Percentiles rank a stretch among this genome's conserved stretches.
Conservation (phyloP, 352 stramenopile genomes). For the Pythium rishiriense region DNA sequence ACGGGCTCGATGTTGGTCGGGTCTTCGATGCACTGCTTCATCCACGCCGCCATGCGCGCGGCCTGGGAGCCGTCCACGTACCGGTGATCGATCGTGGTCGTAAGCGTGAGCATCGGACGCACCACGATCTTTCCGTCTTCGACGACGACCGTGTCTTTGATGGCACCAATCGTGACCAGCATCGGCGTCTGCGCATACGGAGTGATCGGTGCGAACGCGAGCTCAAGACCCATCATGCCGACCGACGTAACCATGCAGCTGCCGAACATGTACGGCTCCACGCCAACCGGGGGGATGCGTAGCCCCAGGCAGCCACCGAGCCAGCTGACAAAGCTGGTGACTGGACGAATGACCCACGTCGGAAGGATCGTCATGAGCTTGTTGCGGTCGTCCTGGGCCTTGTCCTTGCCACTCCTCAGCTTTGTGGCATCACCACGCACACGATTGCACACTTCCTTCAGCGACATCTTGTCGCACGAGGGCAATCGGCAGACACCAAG, state of each 20-base stretch:
- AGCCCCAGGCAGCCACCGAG: conserved; percentile 58
- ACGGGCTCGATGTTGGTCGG: conserved; percentile 49
- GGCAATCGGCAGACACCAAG: conserved; percentile 53
- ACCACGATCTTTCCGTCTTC: conserved; percentile 59
- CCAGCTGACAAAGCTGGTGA: conserved; percentile 65
- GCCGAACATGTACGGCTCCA: conserved; percentile 76
- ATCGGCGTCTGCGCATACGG: conserved; percentile 65
- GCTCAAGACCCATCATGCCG: conserved; percentile 68
- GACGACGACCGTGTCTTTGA: conserved; percentile 64
- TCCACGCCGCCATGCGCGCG: conserved; percentile 51
- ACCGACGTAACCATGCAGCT: conserved; percentile 72
- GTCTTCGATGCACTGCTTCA: conserved; percentile 58
- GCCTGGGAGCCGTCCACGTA: conserved; percentile 67
- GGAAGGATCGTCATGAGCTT: conserved; percentile 57
- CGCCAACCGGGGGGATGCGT: conserved; percentile 49
- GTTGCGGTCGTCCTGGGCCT: conserved; percentile 64
- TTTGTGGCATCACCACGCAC: conserved; percentile 53
- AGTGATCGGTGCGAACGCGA: conserved; percentile 65
- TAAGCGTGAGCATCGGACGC: conserved; percentile 64
- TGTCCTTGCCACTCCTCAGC: conserved; percentile 54
- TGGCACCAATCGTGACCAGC: conserved; percentile 67
- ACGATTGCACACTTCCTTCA: conserved; percentile 45
- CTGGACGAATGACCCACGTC: conserved; percentile 51
- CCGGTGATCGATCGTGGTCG: conserved; percentile 71
- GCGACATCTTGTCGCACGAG: conserved; percentile 54